Percentiles rank a stretch among this genome's conserved stretches.
These are phyloP conservation scores for Leccinum subtestaceum DNA, from an alignment of 768 basidiomycete species.

Conservation along the genomic window DNA sequence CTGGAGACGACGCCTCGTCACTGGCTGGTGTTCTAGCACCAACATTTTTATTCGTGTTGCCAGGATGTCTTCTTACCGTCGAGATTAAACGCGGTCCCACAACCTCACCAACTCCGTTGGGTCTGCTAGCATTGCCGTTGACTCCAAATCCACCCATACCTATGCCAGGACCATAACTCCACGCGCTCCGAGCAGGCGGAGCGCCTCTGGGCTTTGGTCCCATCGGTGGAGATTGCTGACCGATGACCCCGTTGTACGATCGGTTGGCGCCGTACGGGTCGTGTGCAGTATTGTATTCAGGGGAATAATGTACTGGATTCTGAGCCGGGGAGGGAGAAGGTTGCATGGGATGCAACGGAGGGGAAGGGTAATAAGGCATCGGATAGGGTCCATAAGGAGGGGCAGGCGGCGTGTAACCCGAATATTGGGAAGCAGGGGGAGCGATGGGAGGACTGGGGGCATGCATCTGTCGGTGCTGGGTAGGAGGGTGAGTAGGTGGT, in stretches of 20 bases:
- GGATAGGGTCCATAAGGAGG: slow-evolving; percentile 37
- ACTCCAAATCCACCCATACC: slow-evolving; percentile 44
- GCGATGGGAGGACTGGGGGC: slow-evolving; percentile 30
- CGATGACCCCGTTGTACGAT: slow-evolving; percentile 30
- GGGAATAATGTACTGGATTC: slow-evolving; percentile 27
- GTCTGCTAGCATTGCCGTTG: slow-evolving; percentile 26
- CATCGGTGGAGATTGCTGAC: slow-evolving; percentile 30
- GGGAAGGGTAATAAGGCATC: slow-evolving; percentile 32
- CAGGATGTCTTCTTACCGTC: slow-evolving; percentile 45
- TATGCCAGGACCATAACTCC: slow-evolving; percentile 70
- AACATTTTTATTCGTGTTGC: slow-evolving; percentile 50
- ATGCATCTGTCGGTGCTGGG: slow-evolving; percentile 38
- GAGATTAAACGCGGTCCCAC: slow-evolving; percentile 66
- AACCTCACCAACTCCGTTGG: slow-evolving; percentile 39
- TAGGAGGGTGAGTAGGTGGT: slow-evolving; percentile 38
- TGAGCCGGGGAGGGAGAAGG: slow-evolving; percentile 25
- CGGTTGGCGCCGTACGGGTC: slow-evolving; percentile 23
- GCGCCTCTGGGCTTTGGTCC: slow-evolving; percentile 31
- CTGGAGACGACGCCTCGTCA: slow-evolving; percentile 74
- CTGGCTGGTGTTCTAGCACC: slow-evolving; percentile 59
- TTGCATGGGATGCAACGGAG: slow-evolving; percentile 28
- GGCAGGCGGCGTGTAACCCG: slow-evolving; percentile 31
- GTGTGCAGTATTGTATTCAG: slow-evolving; percentile 30
- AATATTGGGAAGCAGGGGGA: slow-evolving; percentile 32
- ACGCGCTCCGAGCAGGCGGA: slow-evolving; percentile 49